Base-by-base conservation (phyloP, 345 rosid genomes). In the Hibiscus trionum region DNA sequence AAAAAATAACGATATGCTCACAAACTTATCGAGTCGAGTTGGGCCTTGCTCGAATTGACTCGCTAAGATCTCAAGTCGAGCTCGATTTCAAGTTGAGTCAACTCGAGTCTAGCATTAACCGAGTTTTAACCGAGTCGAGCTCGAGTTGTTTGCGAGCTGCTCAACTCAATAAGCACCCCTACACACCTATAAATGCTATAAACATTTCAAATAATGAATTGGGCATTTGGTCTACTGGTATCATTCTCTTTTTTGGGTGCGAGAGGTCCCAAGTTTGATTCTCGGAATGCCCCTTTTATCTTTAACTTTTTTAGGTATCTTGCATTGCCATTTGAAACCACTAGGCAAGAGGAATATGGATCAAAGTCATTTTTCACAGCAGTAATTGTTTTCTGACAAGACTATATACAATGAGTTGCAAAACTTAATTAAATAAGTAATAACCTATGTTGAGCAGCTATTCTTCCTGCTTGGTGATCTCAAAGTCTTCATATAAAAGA, bases 211-310 rank as follows among this genome's bases (percentile, higher is more conserved):
- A 1, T 10, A 44, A 44, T 3, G 3, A 10, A 3, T 24, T 15
- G 88, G 90, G 93, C 94, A 88, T 90, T 93, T 88, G 90, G 91
- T 90, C 90, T 87, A 85, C 90, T 84, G 90, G 88, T 75, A 86
- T 82, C 86, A 88, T 87, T 84, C 91, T 90, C 83, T 87, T 90
- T 90, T 90, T 90, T 79, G 88, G 91, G 88, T 86, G 87, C 31
- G 2, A 57, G 61, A 57, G 61, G 61, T 21, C 61, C 14, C 29
- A 15, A 19, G 61, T 56, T 56, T 2, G 4, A 56, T 56, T 56
- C 14, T 56, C 14, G 60, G 29, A 56, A 56, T 56, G 29, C 61
- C 61, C 27, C 59, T 3, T 5, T 0, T 50, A 2, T 10, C 47
- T 8, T 9, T 31, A 31, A 31, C 35, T 31, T 10, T 46, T 16